phyloP scores from a whole-genome alignment of 202 grass and related monocot species.

The Schoenoplectus triqueter region DNA sequence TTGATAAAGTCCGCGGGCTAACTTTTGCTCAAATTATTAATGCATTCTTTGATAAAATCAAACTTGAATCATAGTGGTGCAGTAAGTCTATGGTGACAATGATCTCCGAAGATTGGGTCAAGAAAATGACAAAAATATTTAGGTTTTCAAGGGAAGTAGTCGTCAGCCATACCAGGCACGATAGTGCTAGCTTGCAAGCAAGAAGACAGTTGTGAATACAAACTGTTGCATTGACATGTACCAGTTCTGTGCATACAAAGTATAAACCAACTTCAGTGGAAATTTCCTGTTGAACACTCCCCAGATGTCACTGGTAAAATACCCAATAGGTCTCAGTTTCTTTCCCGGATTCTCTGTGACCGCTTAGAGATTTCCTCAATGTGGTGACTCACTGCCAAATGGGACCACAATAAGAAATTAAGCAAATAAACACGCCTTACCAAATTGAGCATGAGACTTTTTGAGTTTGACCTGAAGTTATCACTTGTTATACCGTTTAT shows the following conservation, averaged over 20 bases:
- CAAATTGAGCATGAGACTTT: not conserved
- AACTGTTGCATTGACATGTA: not conserved
- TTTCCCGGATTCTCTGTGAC: not conserved
- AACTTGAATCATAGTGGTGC: not conserved
- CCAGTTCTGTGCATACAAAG: not conserved
- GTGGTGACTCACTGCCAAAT: not conserved
- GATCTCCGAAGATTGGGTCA: not conserved
- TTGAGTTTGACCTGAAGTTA: not conserved
- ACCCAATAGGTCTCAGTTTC: not conserved
- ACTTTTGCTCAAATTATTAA: not conserved
- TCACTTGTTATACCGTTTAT: not conserved
- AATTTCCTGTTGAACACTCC: not conserved
- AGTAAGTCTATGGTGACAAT: not conserved
- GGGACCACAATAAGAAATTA: too few species aligned
- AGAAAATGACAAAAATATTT: not conserved
- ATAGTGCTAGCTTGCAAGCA: constrained; percentile 22
- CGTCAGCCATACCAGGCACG: constrained; percentile 15
- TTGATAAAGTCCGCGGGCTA: not conserved
- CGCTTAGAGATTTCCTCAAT: not conserved
- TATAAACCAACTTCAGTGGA: not conserved
- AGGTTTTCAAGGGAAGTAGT: constrained; percentile 8
- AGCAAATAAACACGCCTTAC: not conserved
- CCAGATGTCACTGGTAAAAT: not conserved
- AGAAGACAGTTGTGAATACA: not conserved
- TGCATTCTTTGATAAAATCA: constrained; percentile 1